A percentile compares a stretch with the other conserved stretches of the same genome.
Evolutionary conservation across 2,329 filamentous ascomycete genomes (phyloP).

Genomic region (Emergomyces africanus): DNA sequence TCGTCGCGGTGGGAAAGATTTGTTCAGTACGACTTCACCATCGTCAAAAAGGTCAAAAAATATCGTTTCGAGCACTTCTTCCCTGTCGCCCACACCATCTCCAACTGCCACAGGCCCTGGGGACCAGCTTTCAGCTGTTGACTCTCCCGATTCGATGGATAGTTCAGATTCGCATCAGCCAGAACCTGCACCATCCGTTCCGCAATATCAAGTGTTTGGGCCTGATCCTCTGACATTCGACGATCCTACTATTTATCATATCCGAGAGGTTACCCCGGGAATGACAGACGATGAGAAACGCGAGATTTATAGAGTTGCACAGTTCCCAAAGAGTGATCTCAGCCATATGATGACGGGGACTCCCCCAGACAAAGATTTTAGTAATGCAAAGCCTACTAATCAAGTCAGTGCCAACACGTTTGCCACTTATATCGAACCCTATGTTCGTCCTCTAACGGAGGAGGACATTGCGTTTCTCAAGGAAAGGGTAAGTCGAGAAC

Average conservation of each 20-base stretch:
- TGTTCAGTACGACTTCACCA: constrained; percentile 21
- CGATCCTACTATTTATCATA: constrained; percentile 91
- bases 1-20: constrained; percentile 10
- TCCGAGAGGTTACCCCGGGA: constrained; percentile 56
- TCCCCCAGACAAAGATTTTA: constrained; percentile 90
- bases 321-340: constrained; percentile 70
- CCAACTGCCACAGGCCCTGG: constrained; percentile 36
- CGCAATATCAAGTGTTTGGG: constrained; percentile 77
- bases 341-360: constrained; percentile 75
- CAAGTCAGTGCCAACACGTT: constrained; percentile 93
- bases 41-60: constrained; percentile 28
- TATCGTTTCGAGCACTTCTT: constrained; percentile 24
- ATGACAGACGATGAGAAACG: constrained; percentile 81
- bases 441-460: constrained; percentile 77
- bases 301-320: constrained; percentile 74
- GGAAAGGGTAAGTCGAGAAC: constrained; percentile 46
- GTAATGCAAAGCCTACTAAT: constrained; percentile 79
- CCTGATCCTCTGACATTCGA: constrained; percentile 81
- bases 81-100: constrained; percentile 25
- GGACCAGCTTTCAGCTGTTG: constrained; percentile 49
- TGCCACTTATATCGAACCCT: constrained; percentile 82
- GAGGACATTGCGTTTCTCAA: constrained; percentile 89
- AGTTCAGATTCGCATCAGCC: constrained; percentile 47
- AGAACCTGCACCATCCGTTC: constrained; percentile 46
- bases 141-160: constrained; percentile 49